A percentile compares a stretch with the other conserved stretches of the same genome.
phyloP scores from a whole-genome alignment of 495 filamentous ascomycete genomes.

The Recurvomyces mirabilis region DNA sequence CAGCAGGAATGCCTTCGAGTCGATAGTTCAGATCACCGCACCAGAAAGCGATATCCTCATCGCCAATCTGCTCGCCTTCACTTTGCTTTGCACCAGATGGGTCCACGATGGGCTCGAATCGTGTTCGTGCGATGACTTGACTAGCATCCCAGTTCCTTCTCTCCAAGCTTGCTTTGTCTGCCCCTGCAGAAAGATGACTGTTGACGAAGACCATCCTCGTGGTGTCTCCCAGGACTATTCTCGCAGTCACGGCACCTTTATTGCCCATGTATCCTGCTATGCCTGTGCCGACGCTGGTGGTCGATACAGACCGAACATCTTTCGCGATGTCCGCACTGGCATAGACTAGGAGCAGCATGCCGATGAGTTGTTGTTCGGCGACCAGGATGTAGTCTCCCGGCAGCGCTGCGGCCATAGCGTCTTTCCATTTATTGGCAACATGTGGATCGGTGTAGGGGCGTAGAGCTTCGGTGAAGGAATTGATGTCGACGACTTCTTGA shows the following conservation, averaged over 20 bases:
- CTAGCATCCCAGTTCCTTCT: conserved; percentile 80
- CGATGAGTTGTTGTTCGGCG: conserved; percentile 73
- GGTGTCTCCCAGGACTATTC: conserved; percentile 80
- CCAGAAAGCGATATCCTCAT: conserved; percentile 91
- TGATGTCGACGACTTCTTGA: conserved; percentile 85
- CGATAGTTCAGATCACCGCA: conserved; percentile 96
- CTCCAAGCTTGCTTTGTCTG: conserved; percentile 64
- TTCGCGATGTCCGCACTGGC: conserved; percentile 62
- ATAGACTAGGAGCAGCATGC: conserved; percentile 75
- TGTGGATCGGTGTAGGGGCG: conserved; percentile 62
- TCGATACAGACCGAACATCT: conserved; percentile 65
- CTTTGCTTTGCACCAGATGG: conserved; percentile 40
- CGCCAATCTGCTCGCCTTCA: conserved; percentile 59
- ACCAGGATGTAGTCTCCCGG: conserved; percentile 67
- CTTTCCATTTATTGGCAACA: conserved; percentile 67
- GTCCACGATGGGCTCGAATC: conserved; percentile 58
- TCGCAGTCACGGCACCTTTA: conserved; percentile 76
- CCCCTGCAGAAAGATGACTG: conserved; percentile 77
- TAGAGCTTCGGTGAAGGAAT: conserved; percentile 50
- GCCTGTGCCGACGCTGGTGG: conserved; percentile 70
- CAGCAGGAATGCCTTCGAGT: conserved; percentile 74
- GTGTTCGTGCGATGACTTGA: conserved; percentile 61
- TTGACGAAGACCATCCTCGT: conserved; percentile 83
- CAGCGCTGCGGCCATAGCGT: conserved; percentile 54
- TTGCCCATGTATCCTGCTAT: conserved; percentile 90